A percentile compares a stretch with the other conserved stretches of the same genome.
phyloP scores from a whole-genome alignment of 2,329 filamentous ascomycete genomes.

The Emergomyces africanus region DNA sequence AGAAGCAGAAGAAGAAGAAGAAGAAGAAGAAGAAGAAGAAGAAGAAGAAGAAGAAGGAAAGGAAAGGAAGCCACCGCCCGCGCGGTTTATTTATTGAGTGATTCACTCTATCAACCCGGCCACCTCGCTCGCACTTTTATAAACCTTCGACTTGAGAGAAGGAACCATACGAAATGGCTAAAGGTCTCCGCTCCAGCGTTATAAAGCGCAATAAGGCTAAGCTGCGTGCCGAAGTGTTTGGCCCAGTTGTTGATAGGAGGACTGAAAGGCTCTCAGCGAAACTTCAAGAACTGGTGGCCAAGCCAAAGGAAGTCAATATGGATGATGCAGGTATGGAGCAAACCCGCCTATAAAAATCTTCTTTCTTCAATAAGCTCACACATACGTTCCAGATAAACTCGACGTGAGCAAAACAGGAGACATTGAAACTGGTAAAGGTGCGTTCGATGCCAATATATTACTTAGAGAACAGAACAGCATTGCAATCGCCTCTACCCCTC shows the following conservation, averaged over 20 bases:
- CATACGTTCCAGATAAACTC: conserved; percentile 10
- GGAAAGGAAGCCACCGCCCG: not conserved
- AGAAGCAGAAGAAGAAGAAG: not conserved
- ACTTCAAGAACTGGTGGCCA: conserved; percentile 65
- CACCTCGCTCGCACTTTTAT: not conserved
- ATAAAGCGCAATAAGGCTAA: conserved; percentile 73
- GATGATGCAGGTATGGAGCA: conserved; percentile 16
- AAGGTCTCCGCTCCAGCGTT: conserved; percentile 65
- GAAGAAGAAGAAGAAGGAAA: too few relatives aligned
- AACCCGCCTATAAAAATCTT: conserved; percentile 6
- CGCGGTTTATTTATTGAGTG: not conserved
- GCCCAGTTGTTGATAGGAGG: conserved; percentile 65
- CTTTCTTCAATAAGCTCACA: conserved; percentile 3
- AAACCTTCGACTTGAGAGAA: not conserved
- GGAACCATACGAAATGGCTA: conserved; percentile 55
- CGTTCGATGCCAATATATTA: conserved; percentile 1
- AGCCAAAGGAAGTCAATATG: conserved; percentile 44
- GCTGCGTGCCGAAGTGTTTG: conserved; percentile 71
- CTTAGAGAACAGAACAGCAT: not conserved
- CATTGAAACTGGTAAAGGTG: conserved; percentile 5
- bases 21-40: not conserved
- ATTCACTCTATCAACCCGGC: not conserved
- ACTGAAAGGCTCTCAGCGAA: conserved; percentile 76
- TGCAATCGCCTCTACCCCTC: not conserved
- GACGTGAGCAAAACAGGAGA: conserved; percentile 12